These are phyloP conservation scores for Fraxinus anomala DNA, from an alignment of 257 asterid species.

Conservation along the genomic window DNA sequence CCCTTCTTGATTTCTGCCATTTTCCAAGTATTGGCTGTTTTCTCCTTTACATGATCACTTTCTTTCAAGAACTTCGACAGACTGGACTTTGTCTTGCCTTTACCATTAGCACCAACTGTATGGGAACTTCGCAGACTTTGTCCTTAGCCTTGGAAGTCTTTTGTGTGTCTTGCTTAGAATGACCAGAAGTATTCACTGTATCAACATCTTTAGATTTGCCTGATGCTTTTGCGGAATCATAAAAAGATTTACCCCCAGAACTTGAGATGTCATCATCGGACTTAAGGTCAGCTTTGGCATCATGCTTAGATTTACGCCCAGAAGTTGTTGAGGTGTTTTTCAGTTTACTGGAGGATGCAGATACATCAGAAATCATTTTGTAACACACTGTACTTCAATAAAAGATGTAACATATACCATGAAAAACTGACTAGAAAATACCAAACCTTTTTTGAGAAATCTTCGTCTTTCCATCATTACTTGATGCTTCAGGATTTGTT, in stretches of 20 bases:
- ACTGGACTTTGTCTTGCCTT: slow-evolving; percentile 42
- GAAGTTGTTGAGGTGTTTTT: slow-evolving; percentile 51
- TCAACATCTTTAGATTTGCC: slow-evolving; percentile 55
- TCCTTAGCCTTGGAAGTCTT: slow-evolving; percentile 53
- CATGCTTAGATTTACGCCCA: slow-evolving; percentile 49
- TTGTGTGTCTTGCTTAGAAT: slow-evolving; percentile 49
- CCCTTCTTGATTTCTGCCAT: slow-evolving; percentile 45
- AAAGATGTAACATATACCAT: background rate
- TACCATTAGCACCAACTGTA: background rate
- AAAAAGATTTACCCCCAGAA: slow-evolving; percentile 41
- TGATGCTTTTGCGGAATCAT: slow-evolving; percentile 48
- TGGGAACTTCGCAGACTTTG: slow-evolving; percentile 13
- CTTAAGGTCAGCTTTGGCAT: slow-evolving; percentile 43
- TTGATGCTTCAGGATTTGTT: slow-evolving; percentile 44
- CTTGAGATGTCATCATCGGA: slow-evolving; percentile 43
- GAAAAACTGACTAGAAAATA: slow-evolving; percentile 11
- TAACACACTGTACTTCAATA: background rate
- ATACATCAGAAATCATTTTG: slow-evolving; percentile 30
- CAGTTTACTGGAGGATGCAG: slow-evolving; percentile 46
- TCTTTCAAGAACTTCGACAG: slow-evolving; percentile 60
- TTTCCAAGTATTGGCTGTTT: slow-evolving; percentile 35
- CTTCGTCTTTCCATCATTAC: slow-evolving; percentile 51
- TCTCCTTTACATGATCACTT: slow-evolving; percentile 45
- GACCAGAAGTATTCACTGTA: slow-evolving; percentile 46
- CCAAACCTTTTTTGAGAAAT: slow-evolving; percentile 60